A percentile compares a stretch with the other conserved stretches of the same genome.
These are phyloP conservation scores for Cryptosporidium muris DNA, from an alignment of 169 alveolate species.

Conservation along the genomic window DNA sequence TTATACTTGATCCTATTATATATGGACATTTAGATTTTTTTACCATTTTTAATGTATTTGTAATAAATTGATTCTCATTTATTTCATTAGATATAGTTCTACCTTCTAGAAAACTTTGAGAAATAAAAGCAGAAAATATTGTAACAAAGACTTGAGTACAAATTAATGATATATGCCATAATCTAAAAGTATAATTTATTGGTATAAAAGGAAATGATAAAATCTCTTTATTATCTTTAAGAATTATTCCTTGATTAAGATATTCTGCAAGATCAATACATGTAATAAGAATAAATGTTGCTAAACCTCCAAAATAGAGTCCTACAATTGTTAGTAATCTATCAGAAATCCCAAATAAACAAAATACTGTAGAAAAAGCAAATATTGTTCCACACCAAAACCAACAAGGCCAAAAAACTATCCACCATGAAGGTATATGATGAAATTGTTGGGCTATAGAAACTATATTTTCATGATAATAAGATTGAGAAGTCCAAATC, in stretches of 20 bases:
- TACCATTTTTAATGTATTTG: conserved; percentile 11
- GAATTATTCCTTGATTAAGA: conserved; percentile 1
- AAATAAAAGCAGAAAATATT: conserved; percentile 26
- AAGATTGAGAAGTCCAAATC: conserved; percentile 10
- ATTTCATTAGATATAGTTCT: not conserved
- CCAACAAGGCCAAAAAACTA: conserved; percentile 71
- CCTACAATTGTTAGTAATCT: conserved; percentile 31
- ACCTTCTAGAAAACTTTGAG: conserved; percentile 47
- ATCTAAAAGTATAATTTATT: conserved; percentile 4
- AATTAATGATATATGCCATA: conserved; percentile 46
- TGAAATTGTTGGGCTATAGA: conserved; percentile 34
- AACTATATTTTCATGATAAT: conserved; percentile 36
- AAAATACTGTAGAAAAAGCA: conserved; percentile 47
- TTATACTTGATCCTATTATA: conserved; percentile 25
- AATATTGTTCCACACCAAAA: conserved; percentile 65
- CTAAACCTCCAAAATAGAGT: conserved; percentile 27
- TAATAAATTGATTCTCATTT: conserved; percentile 14
- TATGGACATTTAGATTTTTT: conserved; percentile 40
- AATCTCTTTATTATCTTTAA: conserved; percentile 12
- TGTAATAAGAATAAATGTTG: conserved; percentile 19
- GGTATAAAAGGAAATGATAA: conserved; percentile 1
- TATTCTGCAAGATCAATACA: conserved; percentile 53
- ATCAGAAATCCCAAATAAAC: conserved; percentile 47
- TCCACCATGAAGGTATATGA: conserved; percentile 66
- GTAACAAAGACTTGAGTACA: conserved; percentile 37